phyloP scores from a whole-genome alignment of 257 asterid species.

The Haberlea rhodopensis region DNA sequence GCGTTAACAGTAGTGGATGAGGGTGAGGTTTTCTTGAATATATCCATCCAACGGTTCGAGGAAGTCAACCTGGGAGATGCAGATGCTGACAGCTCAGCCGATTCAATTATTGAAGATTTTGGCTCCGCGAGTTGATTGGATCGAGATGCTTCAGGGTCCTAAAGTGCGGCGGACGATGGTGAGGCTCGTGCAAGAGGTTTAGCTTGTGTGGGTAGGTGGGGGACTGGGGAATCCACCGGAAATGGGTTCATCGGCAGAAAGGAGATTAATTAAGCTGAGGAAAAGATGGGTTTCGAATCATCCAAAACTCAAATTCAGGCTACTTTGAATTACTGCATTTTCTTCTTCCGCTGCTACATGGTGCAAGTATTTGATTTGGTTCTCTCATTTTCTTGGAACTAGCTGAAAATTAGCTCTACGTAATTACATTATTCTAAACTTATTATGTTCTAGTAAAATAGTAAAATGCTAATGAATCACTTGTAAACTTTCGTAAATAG shows the following conservation, averaged over 20 bases:
- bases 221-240: conserved; percentile 84
- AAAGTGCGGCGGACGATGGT: too few species aligned
- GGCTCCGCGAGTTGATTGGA: conserved; percentile 26
- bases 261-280: conserved; percentile 71
- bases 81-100: conserved; percentile 30
- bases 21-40: conserved; percentile 45
- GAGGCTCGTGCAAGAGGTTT: conserved; percentile 28
- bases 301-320: conserved; percentile 94
- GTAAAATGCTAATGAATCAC: too few species aligned
- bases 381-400: conserved; percentile 31
- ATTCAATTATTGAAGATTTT: conserved; percentile 21
- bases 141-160: conserved; percentile 31
- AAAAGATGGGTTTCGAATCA: conserved; percentile 60
- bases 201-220: conserved; percentile 62
- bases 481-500: too few species aligned
- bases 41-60: conserved; percentile 83
- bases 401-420: neutral
- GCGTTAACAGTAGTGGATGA: conserved; percentile 22
- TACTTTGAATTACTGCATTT: conserved; percentile 41
- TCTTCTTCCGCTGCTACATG: conserved; percentile 50
- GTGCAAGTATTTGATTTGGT: conserved; percentile 38
- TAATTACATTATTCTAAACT: too few species aligned
- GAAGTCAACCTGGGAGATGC: conserved; percentile 41
- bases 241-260: conserved; percentile 86
- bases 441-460: too few species aligned